Base-by-base conservation (phyloP, 352 stramenopile species). In the Globisporangium okanoganense region DNA sequence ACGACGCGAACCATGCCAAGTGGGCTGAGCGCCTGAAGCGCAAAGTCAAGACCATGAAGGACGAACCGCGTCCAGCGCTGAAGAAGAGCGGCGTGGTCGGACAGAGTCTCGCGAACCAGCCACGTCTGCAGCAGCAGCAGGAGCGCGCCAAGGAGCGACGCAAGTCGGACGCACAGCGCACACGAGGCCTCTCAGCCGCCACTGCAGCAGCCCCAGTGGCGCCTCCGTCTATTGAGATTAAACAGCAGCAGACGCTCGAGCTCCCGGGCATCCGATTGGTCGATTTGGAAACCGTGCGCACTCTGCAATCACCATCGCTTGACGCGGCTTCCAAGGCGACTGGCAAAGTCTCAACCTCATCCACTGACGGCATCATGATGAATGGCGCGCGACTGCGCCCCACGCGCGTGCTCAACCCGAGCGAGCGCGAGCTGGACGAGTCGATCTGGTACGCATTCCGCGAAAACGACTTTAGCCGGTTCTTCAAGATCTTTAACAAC, bases 371-470 rank as follows among this genome's bases (percentile, higher is more conserved):
- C 2, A 27, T 90, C 4, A 87, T 73, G 3, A 51, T 90, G 33
- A 94, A 92, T 35, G 82, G 83, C 44, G 65, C 70, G 18, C 62
- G 59, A 13, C 31, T 94, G 41, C 71, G 71, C 48, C 64, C 79
- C 29, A 91, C 81, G 56, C 75, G 85, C 22, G 82, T 94, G 43
- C 56, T 94, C 67, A 94, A 92, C 58, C 85, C 85, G 24, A 70
- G 79, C 65, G 81, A 94, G 62, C 81, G 85, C 9, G 72, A 91
- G 51, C 50, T 91, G 38, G 85, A 94, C 66, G 81, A 94, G 45
- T 73, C 83, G 14, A 82, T 94, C 63, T 94, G 85, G 85, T 72
- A 51, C 10, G 83, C 85, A 20, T 94, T 94, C 72, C 75, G 82
- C 33, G 57, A 70, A 41, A 92, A 94, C 53, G 81, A 94, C 55